Conservation (phyloP, 73 alveolate genomes). For the Paramecium primaurelia region DNA sequence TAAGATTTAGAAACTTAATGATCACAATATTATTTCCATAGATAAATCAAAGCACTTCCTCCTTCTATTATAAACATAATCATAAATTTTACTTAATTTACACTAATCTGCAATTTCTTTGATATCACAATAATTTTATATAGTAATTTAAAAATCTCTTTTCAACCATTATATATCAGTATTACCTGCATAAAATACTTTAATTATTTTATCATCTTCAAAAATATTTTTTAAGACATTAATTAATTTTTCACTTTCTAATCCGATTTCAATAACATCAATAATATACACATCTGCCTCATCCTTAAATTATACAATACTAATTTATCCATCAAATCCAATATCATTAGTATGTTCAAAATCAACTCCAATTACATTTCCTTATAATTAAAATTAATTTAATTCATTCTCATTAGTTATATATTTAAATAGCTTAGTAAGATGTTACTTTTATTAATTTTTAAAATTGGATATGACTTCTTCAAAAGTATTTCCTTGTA, state of each 20-base stretch:
- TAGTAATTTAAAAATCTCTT: slow-evolving; percentile 39
- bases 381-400: background rate
- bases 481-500: background rate
- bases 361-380: slow-evolving; percentile 27
- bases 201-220: background rate
- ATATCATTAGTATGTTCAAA: slow-evolving; percentile 47
- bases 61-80: slow-evolving; percentile 1
- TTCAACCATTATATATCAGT: slow-evolving; percentile 48
- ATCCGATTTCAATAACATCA: background rate
- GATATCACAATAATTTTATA: slow-evolving; percentile 18
- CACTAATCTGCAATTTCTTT: slow-evolving; percentile 1
- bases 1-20: slow-evolving; percentile 4
- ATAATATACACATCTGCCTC: slow-evolving; percentile 1
- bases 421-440: background rate
- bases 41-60: slow-evolving; percentile 23
- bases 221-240: background rate
- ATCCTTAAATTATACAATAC: slow-evolving; percentile 30
- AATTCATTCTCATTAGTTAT: background rate
- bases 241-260: background rate
- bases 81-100: background rate
- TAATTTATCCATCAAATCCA: slow-evolving; percentile 53
- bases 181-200: slow-evolving; percentile 51
- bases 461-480: background rate
- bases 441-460: background rate
- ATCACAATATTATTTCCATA: slow-evolving; percentile 25